These are phyloP conservation scores for Gyromitra esculenta DNA, from an alignment of 2,329 filamentous ascomycete species.

Conservation along the genomic window DNA sequence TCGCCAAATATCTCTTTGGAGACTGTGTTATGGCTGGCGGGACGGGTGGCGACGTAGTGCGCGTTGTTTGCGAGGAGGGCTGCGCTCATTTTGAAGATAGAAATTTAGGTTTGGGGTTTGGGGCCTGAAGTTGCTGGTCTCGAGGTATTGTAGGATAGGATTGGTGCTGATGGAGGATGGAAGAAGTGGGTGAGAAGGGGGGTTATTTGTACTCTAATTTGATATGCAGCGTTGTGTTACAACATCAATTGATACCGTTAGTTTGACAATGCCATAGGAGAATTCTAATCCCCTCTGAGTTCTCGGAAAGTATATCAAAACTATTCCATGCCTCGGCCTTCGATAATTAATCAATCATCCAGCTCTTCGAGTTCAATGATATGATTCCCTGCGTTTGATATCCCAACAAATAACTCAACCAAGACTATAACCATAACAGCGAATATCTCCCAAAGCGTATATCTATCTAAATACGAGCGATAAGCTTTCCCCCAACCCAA, in stretches of 20 bases:
- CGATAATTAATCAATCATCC: slow-evolving; percentile 14
- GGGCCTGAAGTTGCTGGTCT: background rate
- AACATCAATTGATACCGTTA: background rate
- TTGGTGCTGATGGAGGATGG: background rate
- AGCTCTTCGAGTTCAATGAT: too few species aligned
- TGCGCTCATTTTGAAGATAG: slow-evolving; percentile 8
- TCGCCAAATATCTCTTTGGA: slow-evolving; percentile 4
- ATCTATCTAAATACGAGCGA: background rate
- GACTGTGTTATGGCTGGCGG: slow-evolving; percentile 7
- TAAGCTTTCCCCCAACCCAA: background rate
- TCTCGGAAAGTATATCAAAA: background rate
- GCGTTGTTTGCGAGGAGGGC: slow-evolving; percentile 24
- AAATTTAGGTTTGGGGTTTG: background rate
- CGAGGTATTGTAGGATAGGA: background rate
- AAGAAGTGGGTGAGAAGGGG: background rate
- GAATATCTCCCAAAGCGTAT: background rate
- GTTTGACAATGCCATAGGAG: background rate
- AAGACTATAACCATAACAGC: background rate
- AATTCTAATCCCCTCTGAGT: background rate
- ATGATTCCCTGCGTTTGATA: background rate
- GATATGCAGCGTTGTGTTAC: background rate
- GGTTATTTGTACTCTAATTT: slow-evolving; percentile 4
- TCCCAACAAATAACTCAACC: slow-evolving; percentile 8
- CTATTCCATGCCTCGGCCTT: background rate
- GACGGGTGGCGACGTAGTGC: slow-evolving; percentile 22